Base-by-base conservation (phyloP, 2,329 filamentous ascomycete species). In the Furcasterigmium furcatum region DNA sequence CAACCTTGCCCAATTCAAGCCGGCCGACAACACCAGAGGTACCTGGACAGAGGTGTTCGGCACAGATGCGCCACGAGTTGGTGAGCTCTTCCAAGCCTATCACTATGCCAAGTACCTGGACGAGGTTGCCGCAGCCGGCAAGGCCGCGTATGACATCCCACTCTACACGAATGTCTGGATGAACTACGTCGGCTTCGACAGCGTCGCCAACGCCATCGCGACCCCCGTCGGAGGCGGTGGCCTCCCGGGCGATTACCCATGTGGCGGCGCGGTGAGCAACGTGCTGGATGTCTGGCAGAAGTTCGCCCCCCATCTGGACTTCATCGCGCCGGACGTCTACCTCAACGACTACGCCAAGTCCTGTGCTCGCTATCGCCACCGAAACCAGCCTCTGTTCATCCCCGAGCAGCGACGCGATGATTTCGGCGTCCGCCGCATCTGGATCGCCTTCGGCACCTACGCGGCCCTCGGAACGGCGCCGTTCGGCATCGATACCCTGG, bases 351-450 rank as follows among this genome's bases (percentile, higher is more conserved):
- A 73, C 46, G 57, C 58, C 13, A 58, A 43, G 9, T 57, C 63
- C 1, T 74, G 71, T 49, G 52, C 48, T 24, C 60, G 65, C 40
- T 74, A 73, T 49, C 51, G 62, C 7, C 67, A 72, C 50, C 49
- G 58, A 3, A 52, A 56, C 9, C 65, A 73, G 47, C 62, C 70
- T 1, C 60, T 76, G 0, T 73, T 75, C 48, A 72, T 76, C 42
- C 72, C 72, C 0, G 72, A 76, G 56, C 72, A 75, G 51, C 59
- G 70, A 7, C 58, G 72, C 12, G 71, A 74, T 44, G 69, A 68
- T 9, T 60, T 63, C 29, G 68, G 69, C 1, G 65, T 61, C 1
- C 54, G 66, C 5, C 55, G 69, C 9, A 56, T 69, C n/a, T 72
- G 67, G 66, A 39, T 58, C 1, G 66, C 67, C 2, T 61, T 58